Percentiles rank a stretch among this genome's conserved stretches.
Conservation (phyloP, 163 green algal genomes). For the Chlamydomonas reinhardtii region DNA sequence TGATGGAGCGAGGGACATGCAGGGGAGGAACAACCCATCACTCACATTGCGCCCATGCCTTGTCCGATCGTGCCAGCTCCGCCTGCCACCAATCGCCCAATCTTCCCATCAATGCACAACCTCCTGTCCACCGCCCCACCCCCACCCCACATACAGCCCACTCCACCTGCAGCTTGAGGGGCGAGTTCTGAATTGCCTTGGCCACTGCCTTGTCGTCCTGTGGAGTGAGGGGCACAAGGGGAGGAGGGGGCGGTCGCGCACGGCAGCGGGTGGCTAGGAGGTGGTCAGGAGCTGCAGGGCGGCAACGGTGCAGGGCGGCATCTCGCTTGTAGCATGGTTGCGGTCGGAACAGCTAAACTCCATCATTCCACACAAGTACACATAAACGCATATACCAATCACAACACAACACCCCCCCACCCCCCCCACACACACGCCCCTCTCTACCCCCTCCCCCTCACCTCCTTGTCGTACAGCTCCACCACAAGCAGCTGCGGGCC, state of each 20-base stretch:
- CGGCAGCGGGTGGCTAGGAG: not conserved
- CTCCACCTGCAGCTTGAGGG: constrained; percentile 55
- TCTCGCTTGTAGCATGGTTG: too few species aligned
- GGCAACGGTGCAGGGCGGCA: too few species aligned
- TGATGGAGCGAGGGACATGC: too few species aligned
- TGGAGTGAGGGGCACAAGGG: not conserved
- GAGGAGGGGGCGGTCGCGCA: not conserved
- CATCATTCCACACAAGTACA: too few species aligned
- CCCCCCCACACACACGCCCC: too few species aligned
- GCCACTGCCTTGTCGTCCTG: constrained; percentile 52
- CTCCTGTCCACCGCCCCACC: not conserved
- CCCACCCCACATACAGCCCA: not conserved
- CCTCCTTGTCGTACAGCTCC: constrained; percentile 60
- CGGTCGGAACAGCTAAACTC: too few species aligned
- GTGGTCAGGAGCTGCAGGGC: not conserved
- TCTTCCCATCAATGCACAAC: not conserved
- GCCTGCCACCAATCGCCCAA: too few species aligned
- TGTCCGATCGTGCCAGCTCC: too few species aligned
- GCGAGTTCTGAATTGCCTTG: constrained; percentile 60
- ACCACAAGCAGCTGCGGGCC: constrained; percentile 64
- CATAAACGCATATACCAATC: too few species aligned
- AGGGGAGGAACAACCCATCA: too few species aligned
- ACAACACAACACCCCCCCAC: too few species aligned
- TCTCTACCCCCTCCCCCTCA: not conserved
- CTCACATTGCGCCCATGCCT: too few species aligned